phyloP scores from a whole-genome alignment of 148 eudicot species.

The Hydrangea macrophylla region DNA sequence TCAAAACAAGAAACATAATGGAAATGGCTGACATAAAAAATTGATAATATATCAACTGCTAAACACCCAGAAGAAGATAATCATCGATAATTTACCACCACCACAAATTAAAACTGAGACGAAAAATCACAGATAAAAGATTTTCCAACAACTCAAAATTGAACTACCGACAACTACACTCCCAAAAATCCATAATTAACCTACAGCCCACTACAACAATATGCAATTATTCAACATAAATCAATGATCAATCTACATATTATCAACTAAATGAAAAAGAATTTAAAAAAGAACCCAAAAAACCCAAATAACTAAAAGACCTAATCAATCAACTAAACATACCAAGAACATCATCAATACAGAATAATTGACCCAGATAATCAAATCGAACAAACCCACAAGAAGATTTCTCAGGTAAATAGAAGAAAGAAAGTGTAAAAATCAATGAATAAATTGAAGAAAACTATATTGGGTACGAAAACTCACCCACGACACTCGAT shows the following conservation, averaged over 20 bases:
- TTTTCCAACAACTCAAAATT: too few relatives aligned
- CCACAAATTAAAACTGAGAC: too few relatives aligned
- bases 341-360: neutral
- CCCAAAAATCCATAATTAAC: neutral
- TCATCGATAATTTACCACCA: too few relatives aligned
- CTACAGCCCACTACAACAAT: neutral
- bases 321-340: neutral
- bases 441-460: neutral
- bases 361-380: neutral
- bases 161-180: neutral
- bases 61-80: too few relatives aligned
- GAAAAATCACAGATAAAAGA: too few relatives aligned
- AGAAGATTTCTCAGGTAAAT: neutral
- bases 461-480: neutral
- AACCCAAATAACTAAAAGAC: neutral
- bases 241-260: neutral
- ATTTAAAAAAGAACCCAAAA: neutral
- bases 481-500: conserved; percentile 49
- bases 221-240: neutral
- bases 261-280: neutral
- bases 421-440: neutral
- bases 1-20: too few relatives aligned
- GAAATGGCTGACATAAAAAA: too few relatives aligned
- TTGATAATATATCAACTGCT: too few relatives aligned
- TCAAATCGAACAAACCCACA: neutral